Conservation (phyloP, 2,329 filamentous ascomycete species). For the Capronia epimyces region DNA sequence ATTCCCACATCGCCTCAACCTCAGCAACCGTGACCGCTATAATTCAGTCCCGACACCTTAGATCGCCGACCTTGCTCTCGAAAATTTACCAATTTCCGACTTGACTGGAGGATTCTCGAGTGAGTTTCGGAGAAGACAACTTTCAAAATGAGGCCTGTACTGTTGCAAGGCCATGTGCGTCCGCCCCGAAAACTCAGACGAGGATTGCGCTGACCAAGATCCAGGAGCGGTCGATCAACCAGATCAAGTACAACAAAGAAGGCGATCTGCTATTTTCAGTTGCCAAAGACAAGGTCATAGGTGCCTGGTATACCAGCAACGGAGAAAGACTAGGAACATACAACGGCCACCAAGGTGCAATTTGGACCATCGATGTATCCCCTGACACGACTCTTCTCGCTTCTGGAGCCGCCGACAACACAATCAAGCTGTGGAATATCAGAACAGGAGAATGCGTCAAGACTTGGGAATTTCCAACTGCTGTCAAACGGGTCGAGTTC, state of each 20-base stretch:
- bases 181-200: conserved; percentile 12
- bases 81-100: neutral
- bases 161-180: conserved; percentile 79
- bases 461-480: conserved; percentile 95
- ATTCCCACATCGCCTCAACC: conserved; percentile 2
- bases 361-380: conserved; percentile 98
- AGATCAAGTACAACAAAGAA: conserved; percentile 93
- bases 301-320: conserved; percentile 95
- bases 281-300: conserved; percentile 92
- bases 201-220: conserved; percentile 26
- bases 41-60: neutral
- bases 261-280: conserved; percentile 96
- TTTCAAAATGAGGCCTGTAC: conserved; percentile 78
- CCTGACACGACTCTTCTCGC: conserved; percentile 87
- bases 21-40: neutral
- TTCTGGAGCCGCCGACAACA: conserved; percentile 96
- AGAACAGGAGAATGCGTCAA: conserved; percentile 89
- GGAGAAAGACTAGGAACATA: conserved; percentile 96
- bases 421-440: conserved; percentile 93
- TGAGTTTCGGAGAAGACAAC: neutral
- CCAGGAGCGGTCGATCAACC: conserved; percentile 84
- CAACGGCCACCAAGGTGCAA: conserved; percentile 91
- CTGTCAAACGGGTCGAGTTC: conserved; percentile 97
- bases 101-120: neutral
- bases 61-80: neutral